Base-by-base conservation (phyloP, 2,329 filamentous ascomycete species). In the Colletotrichum aenigma region DNA sequence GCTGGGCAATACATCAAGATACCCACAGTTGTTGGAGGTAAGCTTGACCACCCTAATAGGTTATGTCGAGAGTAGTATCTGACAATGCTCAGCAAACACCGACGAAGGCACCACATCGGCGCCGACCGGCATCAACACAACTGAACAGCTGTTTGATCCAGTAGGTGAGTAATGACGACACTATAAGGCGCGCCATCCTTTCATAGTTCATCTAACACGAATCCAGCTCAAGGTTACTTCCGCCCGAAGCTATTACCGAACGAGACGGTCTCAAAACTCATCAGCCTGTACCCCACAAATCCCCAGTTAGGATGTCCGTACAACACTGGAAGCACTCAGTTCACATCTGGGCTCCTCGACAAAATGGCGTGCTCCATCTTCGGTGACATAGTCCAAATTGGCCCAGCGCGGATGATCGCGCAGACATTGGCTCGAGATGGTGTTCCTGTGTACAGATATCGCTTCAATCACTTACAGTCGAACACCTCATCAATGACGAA, bases 101-200 rank as follows among this genome's bases (percentile, higher is more conserved):
- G 93, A 94, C 78, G 93, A 95, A 80, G 93, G 84, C 32, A 89
- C 88, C 1, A 84, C 85, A 1, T 93, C 93, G 79, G 88, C 86
- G 0, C 87, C 87, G 13, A 80, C 75, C 4, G 89, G 87, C 12
- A 88, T 93, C 75, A 89, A 92, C 79, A 90, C 88, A 1, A 89
- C 86, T 16, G 86, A 83, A 15, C 86, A 92, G 64, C 90, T 92
- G 1, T 61, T 61, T 9, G 66, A 61, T 12, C 34, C 32, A 4
- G 32, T 69, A 13, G 16, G 66, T 18, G 5, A 69, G 65, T 56
- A 1, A 15, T 2, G 4, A 7, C 78, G 82, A 84, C 68, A 79
- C 80, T n/a, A 84, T 82, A 52, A 81, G 89, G 8, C 74, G 78
- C 77, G 77, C 64, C 26, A 64, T 73, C 3, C 71, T 66, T 13